Evolutionary conservation across 805 yeast species (phyloP).

Genomic region (Maudiozyma barnettii): DNA sequence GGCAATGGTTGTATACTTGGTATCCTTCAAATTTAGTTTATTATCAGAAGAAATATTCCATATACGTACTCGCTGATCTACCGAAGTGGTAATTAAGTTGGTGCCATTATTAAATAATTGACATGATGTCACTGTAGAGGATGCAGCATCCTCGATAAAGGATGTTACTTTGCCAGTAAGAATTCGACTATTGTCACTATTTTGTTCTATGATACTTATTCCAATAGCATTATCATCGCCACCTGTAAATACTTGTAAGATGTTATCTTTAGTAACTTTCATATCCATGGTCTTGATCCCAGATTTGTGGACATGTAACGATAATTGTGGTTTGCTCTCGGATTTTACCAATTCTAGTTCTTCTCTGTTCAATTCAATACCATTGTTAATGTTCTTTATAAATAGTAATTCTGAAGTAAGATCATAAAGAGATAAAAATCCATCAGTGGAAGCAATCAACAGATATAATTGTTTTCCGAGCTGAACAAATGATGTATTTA

Average conservation of each 20-base stretch:
- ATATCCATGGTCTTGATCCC: constrained; percentile 60
- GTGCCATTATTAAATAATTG: constrained; percentile 24
- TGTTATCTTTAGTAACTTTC: constrained; percentile 7
- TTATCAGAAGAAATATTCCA: constrained; percentile 41
- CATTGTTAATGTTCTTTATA: constrained; percentile 5
- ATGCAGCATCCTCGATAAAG: constrained; percentile 54
- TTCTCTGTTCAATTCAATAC: background rate
- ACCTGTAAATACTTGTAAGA: constrained; percentile 51
- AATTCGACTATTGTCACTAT: constrained; percentile 5
- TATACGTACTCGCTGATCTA: constrained; percentile 65
- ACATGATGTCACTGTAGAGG: constrained; percentile 76
- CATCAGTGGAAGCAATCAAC: constrained; percentile 73
- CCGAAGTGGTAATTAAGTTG: constrained; percentile 55
- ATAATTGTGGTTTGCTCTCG: constrained; percentile 16
- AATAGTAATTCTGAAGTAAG: constrained; percentile 29
- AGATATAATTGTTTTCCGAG: constrained; percentile 29
- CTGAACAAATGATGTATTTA: constrained; percentile 45
- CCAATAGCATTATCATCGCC: constrained; percentile 86
- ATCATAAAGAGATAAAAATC: constrained; percentile 57
- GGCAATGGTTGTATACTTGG: constrained; percentile 69
- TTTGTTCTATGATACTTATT: constrained; percentile 30
- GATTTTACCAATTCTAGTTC: background rate
- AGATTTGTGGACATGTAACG: constrained; percentile 66
- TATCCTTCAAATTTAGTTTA: constrained; percentile 28
- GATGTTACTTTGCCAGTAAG: constrained; percentile 13